Base-by-base conservation (phyloP, 2,329 filamentous ascomycete species). In the Kalmusia sp. region DNA sequence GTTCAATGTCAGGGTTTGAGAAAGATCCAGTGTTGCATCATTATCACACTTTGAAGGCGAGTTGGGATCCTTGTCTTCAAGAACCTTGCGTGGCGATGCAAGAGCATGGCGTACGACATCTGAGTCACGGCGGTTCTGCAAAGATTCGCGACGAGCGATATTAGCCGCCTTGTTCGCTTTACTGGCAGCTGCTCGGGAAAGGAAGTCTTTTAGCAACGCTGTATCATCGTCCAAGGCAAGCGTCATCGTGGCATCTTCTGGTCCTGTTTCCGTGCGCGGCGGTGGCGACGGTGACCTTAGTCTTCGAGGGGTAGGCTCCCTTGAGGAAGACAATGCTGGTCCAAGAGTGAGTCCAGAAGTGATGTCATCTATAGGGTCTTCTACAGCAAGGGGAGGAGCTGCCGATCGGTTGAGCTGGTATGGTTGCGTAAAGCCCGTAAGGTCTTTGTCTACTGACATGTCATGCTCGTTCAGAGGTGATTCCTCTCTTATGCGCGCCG, bases 61-160 rank as follows among this genome's bases (percentile, higher is more conserved):
- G 52, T 81, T 80, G 25, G 76, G 74, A 52, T 82, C 79, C 59
- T 80, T 75, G 25, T 79, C 76, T 59, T 74, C 75, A 1, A 82
- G 73, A 4, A 75, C 71, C 46, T 74, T 73, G 19, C 74, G 73
- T 17, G 79, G 77, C 21, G 77, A 79, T 19, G 78, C 76, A 15
- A 82, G 69, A 8, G 79, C 79, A 46, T 77, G 72, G 25, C 78
- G 74, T 9, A 81, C 70, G 6, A 72, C 72, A 56, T 78, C 78
- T 2, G 79, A 80, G 51, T 82, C 78, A 25, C 79, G 75, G 25
- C 78, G 73, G 45, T 81, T 79, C 30, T 75, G 71, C 4, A 80
- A 55, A 1, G 79, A 80, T 37, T 76, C 72, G 14, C 76, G 74
- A 35, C 74, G 75, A 30, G 69, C 59, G 15, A 71, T 68, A 9